Base-by-base conservation (phyloP, 176 grass and related monocot genomes). In the Pontederia paniculata region DNA sequence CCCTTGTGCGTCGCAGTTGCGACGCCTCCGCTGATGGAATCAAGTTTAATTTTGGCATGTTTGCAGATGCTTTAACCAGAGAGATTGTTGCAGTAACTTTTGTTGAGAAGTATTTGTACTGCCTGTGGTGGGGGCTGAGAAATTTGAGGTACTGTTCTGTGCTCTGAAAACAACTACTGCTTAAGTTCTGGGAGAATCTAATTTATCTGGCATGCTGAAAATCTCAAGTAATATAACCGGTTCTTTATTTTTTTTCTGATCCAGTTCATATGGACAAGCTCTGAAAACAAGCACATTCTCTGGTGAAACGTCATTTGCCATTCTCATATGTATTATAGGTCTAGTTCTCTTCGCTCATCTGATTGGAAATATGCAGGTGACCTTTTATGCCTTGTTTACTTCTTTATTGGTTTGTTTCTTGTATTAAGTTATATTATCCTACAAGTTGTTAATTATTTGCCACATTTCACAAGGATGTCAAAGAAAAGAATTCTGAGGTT, bases 351-450 rank as follows among this genome's bases (percentile, higher is more conserved):
- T 94, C 20, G 88, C 89, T 8, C 84, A 94, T 81, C 89, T 94
- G 63, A 94, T 94, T 51, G 89, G 89, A 61, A 94, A 94, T 78
- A 94, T 94, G 84, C 88, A 93, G 88, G 88, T 93, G 61, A 20
- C 15, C 61, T 43, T 21, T n/a, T n/a, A n/a, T n/a, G n/a, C n/a
- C n/a, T 8, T 19, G 17, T 19, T 55, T 55, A 15, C 7, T 37
- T 37, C 5, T 37, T 37, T 37, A 0, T 37, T 37, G 28, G 28
- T 2, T 37, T 37, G 28, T 6, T 37, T 37, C 1, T 37, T 37
- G 28, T 5, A 37, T 37, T 37, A 37, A 37, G 28, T 37, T 37
- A 2, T 37, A 6, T 6, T 37, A 37, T n/a, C n/a, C n/a, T n/a
- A n/a, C n/a, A n/a, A n/a, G n/a, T n/a, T n/a, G n/a, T n/a, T n/a